Percentiles rank a stretch among this genome's conserved stretches.
Conservation (phyloP, 768 basidiomycete genomes). For the Boletus eberwhitei region DNA sequence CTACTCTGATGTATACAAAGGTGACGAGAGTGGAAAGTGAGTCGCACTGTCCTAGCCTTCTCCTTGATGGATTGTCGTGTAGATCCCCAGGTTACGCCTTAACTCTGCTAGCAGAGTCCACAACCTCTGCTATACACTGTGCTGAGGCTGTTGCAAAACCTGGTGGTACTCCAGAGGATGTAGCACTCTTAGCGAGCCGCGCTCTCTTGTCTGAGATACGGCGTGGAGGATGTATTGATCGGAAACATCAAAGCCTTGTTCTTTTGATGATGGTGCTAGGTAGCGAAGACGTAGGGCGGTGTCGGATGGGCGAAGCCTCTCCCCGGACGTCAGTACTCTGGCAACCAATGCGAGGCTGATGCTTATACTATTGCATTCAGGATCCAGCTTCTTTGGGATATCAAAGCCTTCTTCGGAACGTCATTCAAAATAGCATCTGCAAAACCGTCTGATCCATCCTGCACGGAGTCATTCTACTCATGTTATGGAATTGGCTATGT, state of each 20-base stretch:
- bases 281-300: conserved; percentile 92
- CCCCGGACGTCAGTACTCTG: conserved; percentile 66
- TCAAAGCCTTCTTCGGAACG: conserved; percentile 80
- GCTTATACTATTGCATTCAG: conserved; percentile 39
- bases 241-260: conserved; percentile 82
- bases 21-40: conserved; percentile 94
- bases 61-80: background rate
- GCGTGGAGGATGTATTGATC: conserved; percentile 86
- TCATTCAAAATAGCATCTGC: conserved; percentile 85
- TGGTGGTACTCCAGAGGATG: conserved; percentile 87
- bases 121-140: conserved; percentile 84
- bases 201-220: conserved; percentile 75
- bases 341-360: background rate
- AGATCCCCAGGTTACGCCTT: conserved; percentile 97
- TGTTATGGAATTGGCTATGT: conserved; percentile 92
- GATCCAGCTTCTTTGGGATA: conserved; percentile 87
- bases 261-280: conserved; percentile 93
- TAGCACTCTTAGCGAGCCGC: conserved; percentile 79
- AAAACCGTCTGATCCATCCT: conserved; percentile 48
- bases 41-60: conserved; percentile 29
- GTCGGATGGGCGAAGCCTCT: conserved; percentile 81
- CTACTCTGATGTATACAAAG: conserved; percentile 97
- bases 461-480: conserved; percentile 70
- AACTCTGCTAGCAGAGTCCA: conserved; percentile 86
- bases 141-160: conserved; percentile 83